Conservation (phyloP, 2,329 filamentous ascomycete species). For the Penicillium sp. region DNA sequence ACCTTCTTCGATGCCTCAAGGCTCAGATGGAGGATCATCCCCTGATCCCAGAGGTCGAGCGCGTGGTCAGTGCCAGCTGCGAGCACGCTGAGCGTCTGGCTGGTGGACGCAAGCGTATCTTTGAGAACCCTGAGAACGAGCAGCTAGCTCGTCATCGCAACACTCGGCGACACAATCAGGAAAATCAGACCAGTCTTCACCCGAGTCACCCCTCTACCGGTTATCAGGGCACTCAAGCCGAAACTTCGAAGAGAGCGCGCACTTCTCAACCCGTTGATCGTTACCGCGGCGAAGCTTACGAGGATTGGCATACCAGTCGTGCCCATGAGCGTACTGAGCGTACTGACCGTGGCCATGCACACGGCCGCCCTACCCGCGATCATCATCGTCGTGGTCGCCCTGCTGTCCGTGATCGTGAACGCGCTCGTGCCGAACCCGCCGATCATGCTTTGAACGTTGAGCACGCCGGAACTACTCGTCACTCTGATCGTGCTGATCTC, state of each 20-base stretch:
- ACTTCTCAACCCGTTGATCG: not conserved
- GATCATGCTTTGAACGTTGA: not conserved
- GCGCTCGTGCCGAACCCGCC: not conserved
- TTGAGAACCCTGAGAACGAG: constrained; percentile 25
- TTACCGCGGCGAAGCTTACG: not conserved
- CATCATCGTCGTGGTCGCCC: not conserved
- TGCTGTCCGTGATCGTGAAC: not conserved
- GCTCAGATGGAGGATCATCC: constrained; percentile 24
- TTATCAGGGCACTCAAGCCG: not conserved
- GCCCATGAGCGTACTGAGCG: not conserved
- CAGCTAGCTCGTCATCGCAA: not conserved
- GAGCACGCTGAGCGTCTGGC: constrained; percentile 35
- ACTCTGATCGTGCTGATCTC: not conserved
- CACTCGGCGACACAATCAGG: not conserved
- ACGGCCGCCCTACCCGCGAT: not conserved
- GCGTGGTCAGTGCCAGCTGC: constrained; percentile 33
- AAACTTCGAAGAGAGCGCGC: not conserved
- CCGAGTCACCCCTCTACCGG: not conserved
- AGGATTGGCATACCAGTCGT: no score
- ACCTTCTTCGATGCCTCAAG: constrained; percentile 36
- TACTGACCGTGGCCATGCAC: not conserved
- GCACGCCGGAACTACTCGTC: not conserved
- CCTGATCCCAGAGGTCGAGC: constrained; percentile 33
- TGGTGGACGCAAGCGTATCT: constrained; percentile 41
- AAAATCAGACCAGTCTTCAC: no score